Evolutionary conservation across 176 grass and related monocot genomes (phyloP), one percentile per base, ranked within the genome.

Genomic region (Carex cristatella): DNA sequence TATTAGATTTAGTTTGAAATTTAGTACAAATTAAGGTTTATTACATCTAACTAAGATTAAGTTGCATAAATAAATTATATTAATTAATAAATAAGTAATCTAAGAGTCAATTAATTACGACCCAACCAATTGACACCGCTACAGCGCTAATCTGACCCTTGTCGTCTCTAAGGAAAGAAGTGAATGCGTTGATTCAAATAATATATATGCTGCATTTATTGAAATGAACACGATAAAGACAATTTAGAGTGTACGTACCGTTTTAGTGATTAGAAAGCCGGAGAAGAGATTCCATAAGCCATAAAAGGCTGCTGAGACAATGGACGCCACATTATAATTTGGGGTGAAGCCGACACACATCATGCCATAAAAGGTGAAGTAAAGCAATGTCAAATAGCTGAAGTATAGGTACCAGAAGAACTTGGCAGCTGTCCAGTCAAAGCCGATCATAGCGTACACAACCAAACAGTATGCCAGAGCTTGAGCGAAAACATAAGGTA

Each of bases 321-420:
- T 94, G 0, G 87, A 56, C 15, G 92, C 91, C 0, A 93, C 88
- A 16, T 94, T 85, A 86, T 94, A 90, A 79, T 88, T 97, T 4
- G 95, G 89, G 38, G 92, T 97, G 74, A 97, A 11, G n/a, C 91
- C 95, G 0, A 97, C 92, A 5, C 84, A 83, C 95, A 97, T 93
- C 95, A 94, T 97, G 66, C 95, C 95, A 2, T 97, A 97, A 84
- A 91, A 97, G 57, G 92, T 97, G 95, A 94, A 97, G 72, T 97
- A 94, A 51, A 97, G 92, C 2, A 97, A 81, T 18, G 92, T 94
- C 86, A 94, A 97, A 74, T 93, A 94, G 81, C 81, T 87, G 84
- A 97, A 97, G 86, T 88, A 97, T 13, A 97, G 54, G 74, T 93
- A 94, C 95, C 95, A 94, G 10, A 94, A 94, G 64, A 97, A 97